Conservation (phyloP, 805 yeast genomes). For the Candida succiphila region DNA sequence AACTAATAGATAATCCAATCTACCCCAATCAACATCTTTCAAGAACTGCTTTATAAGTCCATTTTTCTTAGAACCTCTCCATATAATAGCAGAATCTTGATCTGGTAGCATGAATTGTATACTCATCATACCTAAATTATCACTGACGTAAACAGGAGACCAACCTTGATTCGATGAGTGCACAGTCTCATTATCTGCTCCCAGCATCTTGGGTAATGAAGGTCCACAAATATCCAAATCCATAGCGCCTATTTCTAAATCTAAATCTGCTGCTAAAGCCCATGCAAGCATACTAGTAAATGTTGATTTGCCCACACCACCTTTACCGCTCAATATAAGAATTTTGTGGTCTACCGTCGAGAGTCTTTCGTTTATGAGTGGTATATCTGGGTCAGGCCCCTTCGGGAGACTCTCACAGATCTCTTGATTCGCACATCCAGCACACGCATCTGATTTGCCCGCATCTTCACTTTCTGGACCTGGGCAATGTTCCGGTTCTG, state of each 20-base stretch:
- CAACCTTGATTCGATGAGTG: constrained; percentile 91
- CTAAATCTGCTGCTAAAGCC: constrained; percentile 83
- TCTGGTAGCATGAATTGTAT: constrained; percentile 93
- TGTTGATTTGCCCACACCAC: constrained; percentile 97
- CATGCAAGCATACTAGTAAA: constrained; percentile 93
- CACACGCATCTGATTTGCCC: constrained; percentile 90
- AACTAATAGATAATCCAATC: constrained; percentile 73
- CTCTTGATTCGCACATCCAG: constrained; percentile 87
- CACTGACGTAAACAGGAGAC: constrained; percentile 95
- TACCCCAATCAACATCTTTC: constrained; percentile 94
- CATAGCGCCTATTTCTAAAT: constrained; percentile 88
- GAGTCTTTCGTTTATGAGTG: constrained; percentile 60
- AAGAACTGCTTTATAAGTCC: constrained; percentile 88
- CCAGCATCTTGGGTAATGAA: constrained; percentile 88
- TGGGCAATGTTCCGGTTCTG: constrained; percentile 97
- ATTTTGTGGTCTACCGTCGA: constrained; percentile 66
- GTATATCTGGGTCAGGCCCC: constrained; percentile 94
- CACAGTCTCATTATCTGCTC: constrained; percentile 76
- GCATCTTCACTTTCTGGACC: constrained; percentile 95
- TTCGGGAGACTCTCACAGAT: constrained; percentile 83
- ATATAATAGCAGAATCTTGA: constrained; percentile 85
- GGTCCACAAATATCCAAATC: constrained; percentile 98
- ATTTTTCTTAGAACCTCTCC: constrained; percentile 97
- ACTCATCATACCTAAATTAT: constrained; percentile 91
- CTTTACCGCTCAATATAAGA: constrained; percentile 70